phyloP scores from a whole-genome alignment of 1,284 basidiomycete genomes.

The Ustilago bromivora region DNA sequence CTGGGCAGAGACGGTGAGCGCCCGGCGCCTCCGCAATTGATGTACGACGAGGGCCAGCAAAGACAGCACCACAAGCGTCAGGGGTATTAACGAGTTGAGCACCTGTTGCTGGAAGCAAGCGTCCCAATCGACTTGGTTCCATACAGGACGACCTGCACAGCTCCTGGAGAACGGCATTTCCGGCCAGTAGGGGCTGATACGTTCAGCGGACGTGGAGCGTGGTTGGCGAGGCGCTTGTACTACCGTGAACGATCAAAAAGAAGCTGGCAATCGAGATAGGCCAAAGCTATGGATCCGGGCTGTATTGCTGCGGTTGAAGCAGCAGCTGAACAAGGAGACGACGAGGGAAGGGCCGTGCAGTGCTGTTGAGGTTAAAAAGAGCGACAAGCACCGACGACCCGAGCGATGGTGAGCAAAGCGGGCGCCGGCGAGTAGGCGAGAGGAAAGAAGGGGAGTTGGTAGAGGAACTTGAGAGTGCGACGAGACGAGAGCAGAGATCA shows the following conservation, averaged over 20 bases:
- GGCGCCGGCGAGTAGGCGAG: conserved; percentile 19
- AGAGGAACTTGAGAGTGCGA: background rate
- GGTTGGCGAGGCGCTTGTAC: background rate
- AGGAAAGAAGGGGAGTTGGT: background rate
- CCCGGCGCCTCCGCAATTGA: conserved; percentile 31
- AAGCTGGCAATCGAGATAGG: background rate
- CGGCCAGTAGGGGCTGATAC: background rate
- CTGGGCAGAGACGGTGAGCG: conserved; percentile 40
- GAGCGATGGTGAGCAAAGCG: conserved; percentile 18
- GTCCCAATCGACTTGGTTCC: conserved; percentile 50
- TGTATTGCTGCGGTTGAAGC: conserved; percentile 7
- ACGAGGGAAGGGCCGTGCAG: conserved; percentile 1
- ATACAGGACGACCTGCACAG: conserved; percentile 40
- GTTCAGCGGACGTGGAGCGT: background rate
- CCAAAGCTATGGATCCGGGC: background rate
- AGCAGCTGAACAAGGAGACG: background rate
- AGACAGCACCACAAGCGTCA: conserved; percentile 38
- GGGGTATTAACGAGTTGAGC: conserved; percentile 49
- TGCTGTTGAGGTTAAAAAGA: conserved; percentile 9
- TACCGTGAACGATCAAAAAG: background rate
- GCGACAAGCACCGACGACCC: conserved; percentile 37
- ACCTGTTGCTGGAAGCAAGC: conserved; percentile 46
- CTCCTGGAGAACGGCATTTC: conserved; percentile 19
- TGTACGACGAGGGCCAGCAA: conserved; percentile 37
- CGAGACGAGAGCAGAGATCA: background rate